Base-by-base conservation (phyloP, 78 protist genomes). In the Dictyostelium citrinum region DNA sequence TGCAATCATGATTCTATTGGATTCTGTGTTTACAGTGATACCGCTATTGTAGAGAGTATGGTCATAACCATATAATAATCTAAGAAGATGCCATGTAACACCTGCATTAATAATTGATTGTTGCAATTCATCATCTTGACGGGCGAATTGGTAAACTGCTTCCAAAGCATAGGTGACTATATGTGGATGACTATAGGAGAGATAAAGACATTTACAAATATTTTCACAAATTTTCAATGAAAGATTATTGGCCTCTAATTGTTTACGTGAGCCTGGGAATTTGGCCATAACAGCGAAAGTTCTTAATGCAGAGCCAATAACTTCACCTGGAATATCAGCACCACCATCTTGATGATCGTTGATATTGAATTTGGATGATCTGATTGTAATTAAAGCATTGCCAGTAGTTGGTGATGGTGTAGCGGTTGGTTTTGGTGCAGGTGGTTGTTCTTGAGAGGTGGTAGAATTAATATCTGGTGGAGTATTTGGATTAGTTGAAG, bases 21-120 rank as follows among this genome's bases (percentile, higher is more conserved):
- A 75, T 17, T 92, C 97, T 2, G 60, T 51, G 22, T 37, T 45
- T 68, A 64, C 67, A 33, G 83, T 82, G 8, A 90, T 90, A 67
- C 95, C 97, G 17, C 85, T 51, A 64, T 90, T 96, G 37, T 72
- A 93, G 29, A 97, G 90, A 14, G 98, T 97, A 82, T 77, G 95
- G 60, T 97, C 98, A 71, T 97, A 97, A 49, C 90, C 80, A 75
- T 96, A 95, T 3, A 90, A 10, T 46, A 81, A 29, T 24, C 60
- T 27, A 10, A 97, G 49, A 4, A 97, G 72, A 70, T 93, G 96
- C 95, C 92, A 95, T 20, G 84, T 60, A 27, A 58, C 97, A 43
- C 98, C 98, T 5, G 90, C 76, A 20, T 67, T 17, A 20, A 81
- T 22, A 9, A 91, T 49, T 8, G 78, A 24, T 39, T 46, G 75